Base-by-base conservation (phyloP, 2,329 filamentous ascomycete species). In the Fonsecaea erecta region DNA sequence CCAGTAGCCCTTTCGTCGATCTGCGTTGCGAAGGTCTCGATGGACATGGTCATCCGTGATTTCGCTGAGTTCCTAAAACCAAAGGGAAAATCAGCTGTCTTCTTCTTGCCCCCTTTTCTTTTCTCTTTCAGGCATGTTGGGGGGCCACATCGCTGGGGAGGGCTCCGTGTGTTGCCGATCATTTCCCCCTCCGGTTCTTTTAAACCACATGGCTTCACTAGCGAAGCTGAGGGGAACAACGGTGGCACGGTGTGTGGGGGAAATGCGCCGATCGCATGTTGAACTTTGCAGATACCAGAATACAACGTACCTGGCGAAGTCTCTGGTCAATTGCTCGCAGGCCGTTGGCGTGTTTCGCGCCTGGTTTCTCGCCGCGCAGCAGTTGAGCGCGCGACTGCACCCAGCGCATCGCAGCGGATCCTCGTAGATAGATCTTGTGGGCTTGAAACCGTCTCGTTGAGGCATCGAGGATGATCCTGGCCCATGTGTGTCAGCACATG, bases 401-500 rank as follows among this genome's bases (percentile, higher is more conserved):
- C 86, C 86, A 89, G 71, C 86, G 79, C 65, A 83, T 77, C 3
- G 83, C 86, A 21, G 86, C 85, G 2, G 84, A 82, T 14, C 84
- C 84, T 67, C 82, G 82, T 3, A 88, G 79, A 70, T 87, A 88
- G 60, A 85, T 82, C 68, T 83, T 84, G 73, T 89, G 85, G 53
- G 85, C 86, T 73, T 83, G 83, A 75, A 88, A 87, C 3, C 86
- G 83, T 54, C 86, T 82, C 37, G 85, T 81, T 55, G 83, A 83
- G 43, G 85, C 83, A 73, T 89, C 86, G 54, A 83, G 77, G 60
- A 89, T 86, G 53, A 89, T 83, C 55, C 86, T 88, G 60, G 48
- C 28, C 11, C 69, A 74, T 59, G 74, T 59, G 74, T 73, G 60
- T 52, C 69, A 64, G 65, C 26, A 30, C 35, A 37, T 30, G 43